Base-by-base conservation (phyloP, 2,329 filamentous ascomycete genomes). In the Dothideomycetes sp. region DNA sequence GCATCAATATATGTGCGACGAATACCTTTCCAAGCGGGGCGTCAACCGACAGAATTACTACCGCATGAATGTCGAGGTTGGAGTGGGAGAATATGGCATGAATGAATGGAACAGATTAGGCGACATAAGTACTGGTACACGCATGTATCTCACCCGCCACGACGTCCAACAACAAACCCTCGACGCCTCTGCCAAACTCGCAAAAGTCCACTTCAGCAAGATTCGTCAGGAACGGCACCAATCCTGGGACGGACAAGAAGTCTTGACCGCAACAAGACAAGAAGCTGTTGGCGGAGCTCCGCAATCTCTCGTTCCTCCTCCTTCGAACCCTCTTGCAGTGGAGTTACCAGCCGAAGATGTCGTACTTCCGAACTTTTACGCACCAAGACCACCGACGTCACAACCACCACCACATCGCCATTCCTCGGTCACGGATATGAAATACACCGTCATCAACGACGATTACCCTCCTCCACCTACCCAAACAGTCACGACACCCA, bases 11-110 rank as follows among this genome's bases (percentile, higher is more conserved):
- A 94, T 96, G 87, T 65, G 82, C 44, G 78, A 76, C 44, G 83
- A 93, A 33, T 77, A 88, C 50, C 69, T 96, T 16, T 65, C 75
- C 5, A 83, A 80, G 58, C 78, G 87, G 23, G 51, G 53, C 12
- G 43, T 45, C 31, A 39, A 43, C 22, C 23, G 20, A 11, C 78
- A 82, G 18, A 85, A 93, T 59, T 98, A 98, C 65, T 94, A 87
- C 60, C 82, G 91, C 6, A 69, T 96, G n/a, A 98, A 98, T 49
- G 91, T 96, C 28, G 88, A 96, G 57, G 80, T 94, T 12, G 91
- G 89, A 1, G 88, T 96, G 3, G 88, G 89, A 39, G 91, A 96
- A 57, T 96, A 95, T 59, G 89, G 84, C 37, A 96, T 98, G 87
- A 98, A 96, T 19, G 91, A 96, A 59, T 98, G 91, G 91, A 77